Conservation (phyloP, 495 filamentous ascomycete genomes). For the Articulospora tetracladia region DNA sequence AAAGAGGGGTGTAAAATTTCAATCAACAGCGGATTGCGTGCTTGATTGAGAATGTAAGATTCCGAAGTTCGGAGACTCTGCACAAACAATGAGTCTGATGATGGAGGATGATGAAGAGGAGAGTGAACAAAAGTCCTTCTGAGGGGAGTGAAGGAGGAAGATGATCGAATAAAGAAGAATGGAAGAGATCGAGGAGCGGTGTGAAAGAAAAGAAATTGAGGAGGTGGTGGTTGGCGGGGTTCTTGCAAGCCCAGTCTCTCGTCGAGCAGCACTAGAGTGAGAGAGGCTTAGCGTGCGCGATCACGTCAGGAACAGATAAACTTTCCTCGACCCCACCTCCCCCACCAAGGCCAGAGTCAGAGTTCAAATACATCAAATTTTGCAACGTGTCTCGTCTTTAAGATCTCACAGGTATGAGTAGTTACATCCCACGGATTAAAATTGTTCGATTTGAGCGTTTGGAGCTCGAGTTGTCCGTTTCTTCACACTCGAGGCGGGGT, state of each 20-base stretch:
- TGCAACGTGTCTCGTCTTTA: too few relatives aligned
- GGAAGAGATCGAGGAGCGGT: background rate
- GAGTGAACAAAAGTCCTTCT: background rate
- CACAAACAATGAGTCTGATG: background rate
- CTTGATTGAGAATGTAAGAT: background rate
- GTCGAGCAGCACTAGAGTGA: background rate
- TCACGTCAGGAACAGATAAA: constrained; percentile 3
- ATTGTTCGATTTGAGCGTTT: background rate
- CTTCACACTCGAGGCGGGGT: background rate
- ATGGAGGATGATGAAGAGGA: background rate
- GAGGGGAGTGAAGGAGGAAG: background rate
- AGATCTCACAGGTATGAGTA: too few relatives aligned
- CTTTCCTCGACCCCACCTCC: too few relatives aligned
- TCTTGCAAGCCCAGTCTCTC: background rate
- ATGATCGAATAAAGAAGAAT: background rate
- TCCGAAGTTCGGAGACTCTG: background rate
- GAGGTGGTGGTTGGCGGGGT: background rate
- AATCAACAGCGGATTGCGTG: constrained; percentile 26
- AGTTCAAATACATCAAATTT: too few relatives aligned
- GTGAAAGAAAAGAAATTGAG: constrained; percentile 1
- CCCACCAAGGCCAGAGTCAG: too few relatives aligned
- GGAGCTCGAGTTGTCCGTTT: background rate
- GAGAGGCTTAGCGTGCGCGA: background rate
- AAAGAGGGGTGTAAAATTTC: constrained; percentile 51
- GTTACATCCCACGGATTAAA: background rate